phyloP scores from a whole-genome alignment of 768 basidiomycete genomes.

The Exsudoporus frostii region DNA sequence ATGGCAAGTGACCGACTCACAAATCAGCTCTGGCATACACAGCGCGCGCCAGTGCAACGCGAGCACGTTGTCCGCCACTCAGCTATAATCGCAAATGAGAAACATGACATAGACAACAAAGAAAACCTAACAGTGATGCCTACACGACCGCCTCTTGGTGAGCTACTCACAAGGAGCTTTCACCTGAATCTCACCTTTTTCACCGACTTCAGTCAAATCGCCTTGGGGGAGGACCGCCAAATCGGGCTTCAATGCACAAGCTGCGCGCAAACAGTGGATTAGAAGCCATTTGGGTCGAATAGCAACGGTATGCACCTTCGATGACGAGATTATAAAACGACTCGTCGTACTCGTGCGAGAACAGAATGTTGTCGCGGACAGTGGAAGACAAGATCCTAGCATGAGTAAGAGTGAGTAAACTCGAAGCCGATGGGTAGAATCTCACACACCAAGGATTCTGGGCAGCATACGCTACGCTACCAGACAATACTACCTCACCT shows the following conservation, averaged over 20 bases:
- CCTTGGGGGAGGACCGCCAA: conserved; percentile 76
- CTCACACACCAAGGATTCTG: conserved; percentile 76
- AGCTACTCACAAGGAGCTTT: neutral
- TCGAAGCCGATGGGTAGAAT: neutral
- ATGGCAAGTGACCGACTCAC: conserved; percentile 35
- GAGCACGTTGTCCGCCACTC: conserved; percentile 82
- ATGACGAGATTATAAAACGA: conserved; percentile 78
- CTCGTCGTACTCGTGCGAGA: conserved; percentile 86
- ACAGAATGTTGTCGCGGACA: conserved; percentile 87
- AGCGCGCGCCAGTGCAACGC: conserved; percentile 80
- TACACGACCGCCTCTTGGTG: conserved; percentile 12
- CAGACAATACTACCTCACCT: conserved; percentile 67
- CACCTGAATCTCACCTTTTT: conserved; percentile 54
- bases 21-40: conserved; percentile 91
- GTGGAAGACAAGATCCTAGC: conserved; percentile 79
- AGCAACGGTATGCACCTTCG: conserved; percentile 48
- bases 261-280: conserved; percentile 29
- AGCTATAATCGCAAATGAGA: conserved; percentile 40
- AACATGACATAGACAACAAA: conserved; percentile 5
- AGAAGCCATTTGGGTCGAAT: neutral
- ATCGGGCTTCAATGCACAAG: conserved; percentile 85
- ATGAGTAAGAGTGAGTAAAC: neutral
- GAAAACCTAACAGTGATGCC: conserved; percentile 53
- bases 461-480: conserved; percentile 77
- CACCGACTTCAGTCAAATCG: conserved; percentile 82